Base-by-base conservation (phyloP, 306 rosid species). In the Fagus sylvatica region DNA sequence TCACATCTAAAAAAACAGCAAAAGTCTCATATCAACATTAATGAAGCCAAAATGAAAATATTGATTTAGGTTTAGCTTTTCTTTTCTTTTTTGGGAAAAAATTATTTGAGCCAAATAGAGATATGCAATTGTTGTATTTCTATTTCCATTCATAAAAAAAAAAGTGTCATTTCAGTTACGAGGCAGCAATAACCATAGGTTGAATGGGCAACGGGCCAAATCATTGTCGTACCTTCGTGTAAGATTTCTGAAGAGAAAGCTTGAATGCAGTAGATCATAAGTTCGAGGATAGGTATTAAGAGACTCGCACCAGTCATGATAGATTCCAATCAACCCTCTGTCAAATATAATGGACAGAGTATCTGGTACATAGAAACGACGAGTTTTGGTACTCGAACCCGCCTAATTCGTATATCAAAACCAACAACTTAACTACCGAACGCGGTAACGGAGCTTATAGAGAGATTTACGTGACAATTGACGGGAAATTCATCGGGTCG, bases 291-390 rank as follows among this genome's bases (percentile, higher is more conserved):
- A 91, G 66, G 96, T 92, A 55, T 79, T 90, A 11, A 92, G 85
- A 37, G 98, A 88, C 76, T 94, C 96, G 66, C 98, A 94, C 98
- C 98, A 94, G 81, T 94, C 97, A 37, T 94, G 98, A 81, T 92
- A 94, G 84, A 89, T 76, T 82, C 98, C 98, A 62, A 92, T 86
- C 34, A 94, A 87, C 72, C 98, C 98, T 75, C 98, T 86, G 79
- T 91, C 98, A 69, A 81, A 79, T 73, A 94, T 83, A 49, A 92
- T 12, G 8, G 93, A 78, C 46, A 94, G 89, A 72, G 97, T 89
- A 76, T 94, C 94, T 2, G 89, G 88, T 75, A 79, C 75, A 69
- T n/a, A n/a, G n/a, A n/a, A n/a, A n/a, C n/a, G n/a, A n/a, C n/a
- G n/a, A n/a, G n/a, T n/a, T n/a, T n/a, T n/a, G n/a, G n/a, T n/a